Evolutionary conservation across 371 early-diverging fungal genomes (phyloP), one percentile per base, ranked within the genome.

Genomic region (Vairimorpha apis): DNA sequence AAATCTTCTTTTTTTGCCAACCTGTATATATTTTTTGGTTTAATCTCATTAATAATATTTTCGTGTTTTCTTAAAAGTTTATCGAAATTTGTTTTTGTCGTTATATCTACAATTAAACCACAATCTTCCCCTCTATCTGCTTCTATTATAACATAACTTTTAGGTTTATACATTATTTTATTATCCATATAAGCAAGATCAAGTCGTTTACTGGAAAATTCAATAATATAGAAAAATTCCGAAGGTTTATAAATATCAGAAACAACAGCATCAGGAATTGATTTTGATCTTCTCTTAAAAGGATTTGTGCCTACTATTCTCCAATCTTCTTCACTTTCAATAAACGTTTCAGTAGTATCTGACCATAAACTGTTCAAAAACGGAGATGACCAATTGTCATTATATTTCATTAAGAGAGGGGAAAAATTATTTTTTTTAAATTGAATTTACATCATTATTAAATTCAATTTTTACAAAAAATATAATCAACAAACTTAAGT

Each of bases 81-180:
- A 44, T 74, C 60, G 49, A 78, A 80, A 23, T 65, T 67, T 16
- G 60, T 65, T 38, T 65, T 63, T 12, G 59, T 76, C 14, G 80
- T 65, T 21, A 49, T 55, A 0, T 60, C 66, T 23, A 47, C 29
- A 30, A 80, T 73, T 16, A 68, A 43, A 0, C 84, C 84, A 59
- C 82, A 83, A 65, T 83, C 84, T 49, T 82, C 81, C 38, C 84
- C 84, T 35, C 84, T 59, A 63, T 83, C 84, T 0, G 84, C 84
- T 66, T 82, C 82, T 38, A 83, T 27, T 30, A 83, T 82, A 10
- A 83, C 84, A 70, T 80, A 82, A 1, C 68, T 37, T 23, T 78
- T 74, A 30, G 47, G 72, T 12, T 38, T 32, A 14, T 77, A 49
- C 13, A 47, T 16, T 2, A 62, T 10, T 7, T 53, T 72, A 37